Conservation (phyloP, 805 yeast genomes). For the Kodamaea sagamina region DNA sequence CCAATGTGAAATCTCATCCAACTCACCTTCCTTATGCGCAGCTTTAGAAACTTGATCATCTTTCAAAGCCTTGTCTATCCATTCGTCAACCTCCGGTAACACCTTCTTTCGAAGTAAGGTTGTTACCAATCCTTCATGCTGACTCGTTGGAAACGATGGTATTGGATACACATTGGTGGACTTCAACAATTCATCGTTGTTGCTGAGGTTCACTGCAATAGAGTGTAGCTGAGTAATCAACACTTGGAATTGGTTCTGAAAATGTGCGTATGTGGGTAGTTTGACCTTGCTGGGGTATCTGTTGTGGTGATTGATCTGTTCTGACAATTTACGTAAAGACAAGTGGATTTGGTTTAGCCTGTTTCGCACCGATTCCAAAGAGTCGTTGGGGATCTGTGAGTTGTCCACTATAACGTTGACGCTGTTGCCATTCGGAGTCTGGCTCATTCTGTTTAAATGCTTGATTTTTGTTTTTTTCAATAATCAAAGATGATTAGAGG, state of each 20-base stretch:
- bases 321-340: slow-evolving; percentile 40
- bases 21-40: background rate
- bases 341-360: slow-evolving; percentile 44
- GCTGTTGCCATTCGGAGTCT: slow-evolving; percentile 7
- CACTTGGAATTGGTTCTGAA: slow-evolving; percentile 84
- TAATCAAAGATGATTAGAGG: slow-evolving; percentile 24
- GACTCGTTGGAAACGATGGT: slow-evolving; percentile 80
- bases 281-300: slow-evolving; percentile 39
- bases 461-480: slow-evolving; percentile 6
- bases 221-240: slow-evolving; percentile 80
- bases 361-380: slow-evolving; percentile 43
- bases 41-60: slow-evolving; percentile 18
- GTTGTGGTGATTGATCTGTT: slow-evolving; percentile 37
- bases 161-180: slow-evolving; percentile 81
- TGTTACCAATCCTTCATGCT: slow-evolving; percentile 78
- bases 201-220: slow-evolving; percentile 67
- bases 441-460: slow-evolving; percentile 1
- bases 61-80: slow-evolving; percentile 54
- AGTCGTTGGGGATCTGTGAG: slow-evolving; percentile 35
- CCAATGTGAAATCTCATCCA: slow-evolving; percentile 68
- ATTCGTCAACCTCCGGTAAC: slow-evolving; percentile 85
- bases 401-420: slow-evolving; percentile 7
- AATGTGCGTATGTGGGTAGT: slow-evolving; percentile 54
- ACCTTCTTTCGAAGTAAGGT: slow-evolving; percentile 85
- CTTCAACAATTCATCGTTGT: slow-evolving; percentile 57